phyloP scores from a whole-genome alignment of 139 green algal species.

The Micractinium sp. region DNA sequence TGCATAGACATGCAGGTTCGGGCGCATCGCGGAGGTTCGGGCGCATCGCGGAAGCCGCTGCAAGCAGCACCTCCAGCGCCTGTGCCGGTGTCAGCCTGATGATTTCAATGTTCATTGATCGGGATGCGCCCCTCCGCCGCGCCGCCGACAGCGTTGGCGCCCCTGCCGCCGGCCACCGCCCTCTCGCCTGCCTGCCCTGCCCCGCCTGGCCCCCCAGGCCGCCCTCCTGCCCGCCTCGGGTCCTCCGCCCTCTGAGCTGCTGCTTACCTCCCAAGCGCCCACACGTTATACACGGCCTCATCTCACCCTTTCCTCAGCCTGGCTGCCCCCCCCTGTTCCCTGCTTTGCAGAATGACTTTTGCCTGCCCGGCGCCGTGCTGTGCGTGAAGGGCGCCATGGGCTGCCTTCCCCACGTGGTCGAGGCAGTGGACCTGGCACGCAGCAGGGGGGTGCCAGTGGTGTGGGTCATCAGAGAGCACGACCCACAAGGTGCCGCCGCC shows the following conservation, averaged over 20 bases:
- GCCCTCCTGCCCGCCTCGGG: background rate
- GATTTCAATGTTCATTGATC: too few relatives aligned
- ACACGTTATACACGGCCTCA: too few relatives aligned
- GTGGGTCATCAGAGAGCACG: constrained; percentile 64
- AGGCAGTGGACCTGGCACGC: constrained; percentile 48
- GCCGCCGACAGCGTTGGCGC: too few relatives aligned
- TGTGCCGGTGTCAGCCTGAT: too few relatives aligned
- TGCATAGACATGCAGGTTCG: constrained; percentile 28
- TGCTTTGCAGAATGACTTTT: constrained; percentile 65
- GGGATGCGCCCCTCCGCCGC: too few relatives aligned
- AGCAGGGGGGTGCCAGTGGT: constrained; percentile 43
- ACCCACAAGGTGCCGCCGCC: constrained; percentile 39
- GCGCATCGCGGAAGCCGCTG: background rate
- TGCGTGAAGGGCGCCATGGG: constrained; percentile 50
- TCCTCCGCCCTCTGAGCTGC: background rate
- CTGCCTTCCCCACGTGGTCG: constrained; percentile 45
- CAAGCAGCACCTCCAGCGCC: too few relatives aligned
- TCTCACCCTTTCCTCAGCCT: too few relatives aligned
- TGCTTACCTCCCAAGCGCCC: too few relatives aligned
- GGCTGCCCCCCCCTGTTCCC: background rate
- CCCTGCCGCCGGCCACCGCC: background rate
- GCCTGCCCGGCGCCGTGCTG: constrained; percentile 40
- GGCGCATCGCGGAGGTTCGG: background rate
- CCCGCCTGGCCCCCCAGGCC: too few relatives aligned
- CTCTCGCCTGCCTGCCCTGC: too few relatives aligned